Conservation (phyloP, 1,284 basidiomycete genomes). For the Cryptococcus sp. region DNA sequence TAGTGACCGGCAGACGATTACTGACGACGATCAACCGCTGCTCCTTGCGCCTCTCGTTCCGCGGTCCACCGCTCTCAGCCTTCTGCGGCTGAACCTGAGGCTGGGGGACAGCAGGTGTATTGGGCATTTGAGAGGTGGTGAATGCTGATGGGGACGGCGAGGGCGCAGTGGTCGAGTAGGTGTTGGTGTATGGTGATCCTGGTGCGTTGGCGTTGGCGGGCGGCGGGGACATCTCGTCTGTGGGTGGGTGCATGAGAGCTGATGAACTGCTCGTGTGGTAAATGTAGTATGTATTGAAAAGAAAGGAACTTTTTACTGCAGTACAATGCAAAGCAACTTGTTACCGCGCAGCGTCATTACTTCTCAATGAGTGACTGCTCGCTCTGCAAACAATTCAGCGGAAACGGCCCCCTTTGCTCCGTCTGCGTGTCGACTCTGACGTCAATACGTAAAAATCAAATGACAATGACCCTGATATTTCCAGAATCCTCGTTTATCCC, state of each 20-base stretch:
- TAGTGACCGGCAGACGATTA: conserved; percentile 91
- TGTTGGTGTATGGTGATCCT: not conserved
- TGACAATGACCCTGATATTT: no score
- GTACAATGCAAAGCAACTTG: conserved; percentile 30
- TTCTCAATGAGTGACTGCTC: no score
- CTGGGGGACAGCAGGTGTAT: not conserved
- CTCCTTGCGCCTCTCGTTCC: conserved; percentile 22
- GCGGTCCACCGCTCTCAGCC: not conserved
- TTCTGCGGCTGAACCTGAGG: not conserved
- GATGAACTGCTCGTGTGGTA: no score
- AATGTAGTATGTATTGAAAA: no score
- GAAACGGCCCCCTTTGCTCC: conserved; percentile 18
- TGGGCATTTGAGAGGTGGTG: conserved; percentile 24
- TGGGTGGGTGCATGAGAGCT: no score
- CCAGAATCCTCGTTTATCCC: no score
- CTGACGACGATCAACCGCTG: conserved; percentile 91
- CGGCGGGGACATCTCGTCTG: no score
- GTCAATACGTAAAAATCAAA: no score
- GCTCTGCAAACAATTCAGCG: no score
- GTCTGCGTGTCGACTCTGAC: conserved; percentile 55
- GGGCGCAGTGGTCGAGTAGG: conserved; percentile 4
- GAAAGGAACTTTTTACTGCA: no score
- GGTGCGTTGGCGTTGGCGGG: not conserved
- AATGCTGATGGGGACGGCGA: conserved; percentile 8
- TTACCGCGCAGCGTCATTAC: conserved; percentile 32